These are phyloP conservation scores for Endoconidiophora polonica DNA, from an alignment of 2,329 filamentous ascomycete genomes.

Conservation along the genomic window DNA sequence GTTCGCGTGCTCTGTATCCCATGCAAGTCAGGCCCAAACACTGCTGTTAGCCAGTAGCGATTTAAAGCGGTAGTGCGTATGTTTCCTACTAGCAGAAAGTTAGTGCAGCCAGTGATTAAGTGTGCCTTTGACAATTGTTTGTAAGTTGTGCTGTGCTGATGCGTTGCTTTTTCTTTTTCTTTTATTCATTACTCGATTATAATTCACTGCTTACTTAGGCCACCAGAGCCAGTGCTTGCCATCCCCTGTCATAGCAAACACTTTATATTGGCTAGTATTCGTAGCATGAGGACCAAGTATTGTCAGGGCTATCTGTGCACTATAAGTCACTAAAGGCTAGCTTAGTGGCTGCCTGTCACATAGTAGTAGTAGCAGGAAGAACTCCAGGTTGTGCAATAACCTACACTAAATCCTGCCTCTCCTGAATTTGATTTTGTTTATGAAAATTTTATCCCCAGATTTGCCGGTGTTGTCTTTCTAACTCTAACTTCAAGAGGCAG, in stretches of 20 bases:
- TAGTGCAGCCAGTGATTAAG: too few relatives aligned
- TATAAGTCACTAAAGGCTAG: too few relatives aligned
- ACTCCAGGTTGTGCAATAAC: too few relatives aligned
- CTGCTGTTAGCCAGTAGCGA: too few relatives aligned
- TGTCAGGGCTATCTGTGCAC: too few relatives aligned
- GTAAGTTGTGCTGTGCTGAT: background rate
- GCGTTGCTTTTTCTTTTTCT: background rate
- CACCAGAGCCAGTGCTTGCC: background rate
- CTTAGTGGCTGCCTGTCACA: background rate
- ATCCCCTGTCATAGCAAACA: background rate
- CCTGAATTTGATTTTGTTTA: background rate
- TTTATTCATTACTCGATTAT: background rate
- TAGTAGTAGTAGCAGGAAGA: background rate
- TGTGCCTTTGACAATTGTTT: too few relatives aligned
- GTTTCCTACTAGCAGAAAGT: too few relatives aligned
- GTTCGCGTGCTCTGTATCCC: too few relatives aligned
- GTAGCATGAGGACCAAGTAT: too few relatives aligned
- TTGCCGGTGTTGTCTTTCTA: conserved; percentile 1
- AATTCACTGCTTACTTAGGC: background rate
- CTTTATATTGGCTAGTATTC: too few relatives aligned
- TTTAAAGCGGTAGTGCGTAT: too few relatives aligned
- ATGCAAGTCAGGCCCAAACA: too few relatives aligned
- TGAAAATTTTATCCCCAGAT: background rate
- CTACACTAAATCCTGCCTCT: conserved; percentile 1
- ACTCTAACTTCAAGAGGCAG: background rate